Percentiles rank a stretch among this genome's conserved stretches.
Conservation (phyloP, 352 stramenopile species). For the Phytophthora quininea region DNA sequence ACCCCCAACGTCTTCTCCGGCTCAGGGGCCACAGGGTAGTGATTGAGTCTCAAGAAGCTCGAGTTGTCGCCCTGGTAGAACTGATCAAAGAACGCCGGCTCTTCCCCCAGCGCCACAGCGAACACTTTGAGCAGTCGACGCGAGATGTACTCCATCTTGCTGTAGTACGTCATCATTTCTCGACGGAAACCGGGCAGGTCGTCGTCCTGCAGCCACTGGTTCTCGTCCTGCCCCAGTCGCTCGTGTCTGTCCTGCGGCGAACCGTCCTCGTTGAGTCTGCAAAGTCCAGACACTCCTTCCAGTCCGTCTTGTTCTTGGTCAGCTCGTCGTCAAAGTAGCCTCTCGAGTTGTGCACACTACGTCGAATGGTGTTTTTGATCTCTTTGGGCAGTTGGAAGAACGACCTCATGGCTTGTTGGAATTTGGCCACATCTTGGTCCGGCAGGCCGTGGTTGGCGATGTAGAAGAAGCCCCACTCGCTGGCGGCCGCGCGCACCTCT, state of each 20-base stretch:
- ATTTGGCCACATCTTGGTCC: constrained; percentile 62
- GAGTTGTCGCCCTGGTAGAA: constrained; percentile 79
- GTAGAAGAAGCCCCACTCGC: constrained; percentile 95
- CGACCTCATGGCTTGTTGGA: constrained; percentile 64
- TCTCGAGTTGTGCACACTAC: constrained; percentile 81
- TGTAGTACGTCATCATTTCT: constrained; percentile 50
- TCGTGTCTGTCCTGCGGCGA: constrained; percentile 50
- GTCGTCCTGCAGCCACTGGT: constrained; percentile 75
- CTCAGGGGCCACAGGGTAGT: constrained; percentile 82
- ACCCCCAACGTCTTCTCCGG: constrained; percentile 59
- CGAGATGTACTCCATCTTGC: constrained; percentile 58
- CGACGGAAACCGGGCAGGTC: constrained; percentile 62
- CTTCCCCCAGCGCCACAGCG: constrained; percentile 60
- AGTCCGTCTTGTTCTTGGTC: constrained; percentile 94
- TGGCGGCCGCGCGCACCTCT: constrained; percentile 35
- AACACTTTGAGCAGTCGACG: constrained; percentile 64
- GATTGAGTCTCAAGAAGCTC: constrained; percentile 91
- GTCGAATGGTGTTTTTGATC: constrained; percentile 64
- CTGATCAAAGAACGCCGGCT: constrained; percentile 59
- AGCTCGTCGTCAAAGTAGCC: constrained; percentile 95
- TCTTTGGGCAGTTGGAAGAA: constrained; percentile 88
- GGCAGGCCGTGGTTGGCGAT: constrained; percentile 84
- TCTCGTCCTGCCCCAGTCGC: constrained; percentile 82
- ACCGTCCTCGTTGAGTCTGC: constrained; percentile 37
- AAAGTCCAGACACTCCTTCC: constrained; percentile 91